A percentile compares a stretch with the other conserved stretches of the same genome.
Evolutionary conservation across 495 filamentous ascomycete species (phyloP).

Genomic region (Pyrenula aspistea): DNA sequence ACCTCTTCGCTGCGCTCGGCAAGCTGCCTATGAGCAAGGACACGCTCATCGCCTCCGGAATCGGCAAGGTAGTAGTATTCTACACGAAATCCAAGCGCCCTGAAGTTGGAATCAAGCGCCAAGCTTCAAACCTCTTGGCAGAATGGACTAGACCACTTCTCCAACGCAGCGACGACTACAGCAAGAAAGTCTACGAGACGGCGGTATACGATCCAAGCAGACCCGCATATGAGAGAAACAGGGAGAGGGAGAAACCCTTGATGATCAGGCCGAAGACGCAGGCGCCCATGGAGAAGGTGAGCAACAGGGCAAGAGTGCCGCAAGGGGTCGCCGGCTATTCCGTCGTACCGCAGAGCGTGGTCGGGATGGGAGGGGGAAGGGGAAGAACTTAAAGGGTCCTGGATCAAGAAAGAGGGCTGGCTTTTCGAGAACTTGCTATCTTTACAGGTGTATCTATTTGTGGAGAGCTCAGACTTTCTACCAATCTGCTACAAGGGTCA

Average conservation of each 20-base stretch:
- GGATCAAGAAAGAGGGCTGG: no score
- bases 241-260: background rate
- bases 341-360: background rate
- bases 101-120: conserved; percentile 77
- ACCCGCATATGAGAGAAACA: background rate
- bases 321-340: background rate
- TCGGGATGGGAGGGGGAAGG: no score
- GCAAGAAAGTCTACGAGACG: conserved; percentile 53
- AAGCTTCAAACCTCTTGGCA: conserved; percentile 75
- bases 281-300: background rate
- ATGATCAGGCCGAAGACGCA: background rate
- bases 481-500: no score
- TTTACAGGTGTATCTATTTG: no score
- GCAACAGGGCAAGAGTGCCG: background rate
- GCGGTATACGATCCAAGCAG: conserved; percentile 40
- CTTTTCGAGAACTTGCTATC: no score
- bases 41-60: conserved; percentile 73
- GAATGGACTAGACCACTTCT: conserved; percentile 97
- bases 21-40: conserved; percentile 84
- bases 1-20: conserved; percentile 70
- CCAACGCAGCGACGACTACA: conserved; percentile 84
- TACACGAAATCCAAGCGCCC: conserved; percentile 91
- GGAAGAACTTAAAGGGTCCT: no score
- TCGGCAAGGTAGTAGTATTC: conserved; percentile 91
- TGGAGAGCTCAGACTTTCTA: no score